phyloP scores from a whole-genome alignment of 768 basidiomycete species.

The Boletales sp. region DNA sequence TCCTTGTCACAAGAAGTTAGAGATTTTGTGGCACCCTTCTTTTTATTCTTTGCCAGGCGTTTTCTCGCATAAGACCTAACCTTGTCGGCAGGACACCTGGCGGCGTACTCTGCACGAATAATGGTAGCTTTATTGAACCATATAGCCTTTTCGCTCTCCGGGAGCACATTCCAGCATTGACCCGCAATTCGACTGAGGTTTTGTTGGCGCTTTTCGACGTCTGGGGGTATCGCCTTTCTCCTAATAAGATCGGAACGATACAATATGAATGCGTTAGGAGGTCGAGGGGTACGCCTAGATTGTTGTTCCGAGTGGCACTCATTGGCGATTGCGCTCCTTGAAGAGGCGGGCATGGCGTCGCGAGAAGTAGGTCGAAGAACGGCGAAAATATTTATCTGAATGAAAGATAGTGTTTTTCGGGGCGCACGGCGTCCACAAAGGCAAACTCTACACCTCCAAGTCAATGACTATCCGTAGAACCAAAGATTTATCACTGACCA shows the following conservation, averaged over 20 bases:
- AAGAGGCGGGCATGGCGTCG: constrained; percentile 4
- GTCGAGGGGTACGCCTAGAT: constrained; percentile 40
- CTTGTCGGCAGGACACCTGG: constrained; percentile 20
- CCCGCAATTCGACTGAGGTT: constrained; percentile 52
- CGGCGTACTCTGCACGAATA: constrained; percentile 25
- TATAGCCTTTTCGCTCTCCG: constrained; percentile 29
- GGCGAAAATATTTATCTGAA: neutral
- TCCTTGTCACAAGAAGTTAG: constrained; percentile 36
- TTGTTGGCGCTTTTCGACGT: constrained; percentile 51
- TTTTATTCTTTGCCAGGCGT: constrained; percentile 24
- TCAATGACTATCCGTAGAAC: neutral
- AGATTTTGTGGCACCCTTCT: constrained; percentile 27
- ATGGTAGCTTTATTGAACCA: constrained; percentile 34
- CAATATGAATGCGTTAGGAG: constrained; percentile 57
- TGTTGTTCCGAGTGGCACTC: constrained; percentile 3
- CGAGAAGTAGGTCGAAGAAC: too few relatives aligned
- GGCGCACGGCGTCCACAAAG: neutral
- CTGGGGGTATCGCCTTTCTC: constrained; percentile 37
- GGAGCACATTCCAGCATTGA: constrained; percentile 48
- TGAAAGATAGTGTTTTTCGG: neutral
- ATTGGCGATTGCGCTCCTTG: neutral
- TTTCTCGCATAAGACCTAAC: neutral
- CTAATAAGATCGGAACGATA: constrained; percentile 52
- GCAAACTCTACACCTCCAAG: neutral
- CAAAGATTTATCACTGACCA: constrained; percentile 3